Base-by-base conservation (phyloP, 2,329 filamentous ascomycete species). In the Fusarium sp. region DNA sequence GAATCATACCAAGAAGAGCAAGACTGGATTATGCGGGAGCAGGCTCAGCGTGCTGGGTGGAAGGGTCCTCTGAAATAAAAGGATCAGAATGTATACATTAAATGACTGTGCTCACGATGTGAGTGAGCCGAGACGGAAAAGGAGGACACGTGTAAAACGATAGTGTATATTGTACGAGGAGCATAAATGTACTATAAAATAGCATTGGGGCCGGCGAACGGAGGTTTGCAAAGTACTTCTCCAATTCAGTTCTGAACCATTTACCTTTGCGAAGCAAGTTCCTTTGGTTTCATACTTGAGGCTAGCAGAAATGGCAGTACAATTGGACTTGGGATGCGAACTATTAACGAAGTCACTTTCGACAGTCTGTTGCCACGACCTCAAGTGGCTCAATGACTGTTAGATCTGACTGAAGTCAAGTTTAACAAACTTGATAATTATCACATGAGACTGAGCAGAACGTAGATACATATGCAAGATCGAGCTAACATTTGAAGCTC, bases 1-100 rank as follows among this genome's bases (percentile, higher is more conserved):
- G 79, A 86, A 64, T 68, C 60, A 7, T 83, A 78, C 42, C 33
- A 72, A 26, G 71, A 78, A 9, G 80, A 83, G 66, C 76, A 78
- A 72, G 74, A 76, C 18, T 72, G 78, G 53, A 71, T 79, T 31
- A 71, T 76, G 18, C 74, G 72, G 65, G 77, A 80, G 59, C 67
- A 80, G 65, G 72, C 77, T 6, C 74, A 71, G 62, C 69, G 76
- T 26, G 75, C 76, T 12, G 79, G 79, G 4, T 80, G 76, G 72
- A 74, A 77, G 20, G 63, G 65, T 16, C 41, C 74, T 62, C 16
- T 65, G 47, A 50, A 61, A 50, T 57, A 47, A 59, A 74, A 20
- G 16, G 46, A 36, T 26, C 18, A 12, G 33, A 46, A 15, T 42
- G 49, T 47, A 50, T 50, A 18, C 38, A 44, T 56, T 18, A 28